Evolutionary conservation across 2,329 filamentous ascomycete genomes (phyloP).

Genomic region (Sclerotinia subarctica): DNA sequence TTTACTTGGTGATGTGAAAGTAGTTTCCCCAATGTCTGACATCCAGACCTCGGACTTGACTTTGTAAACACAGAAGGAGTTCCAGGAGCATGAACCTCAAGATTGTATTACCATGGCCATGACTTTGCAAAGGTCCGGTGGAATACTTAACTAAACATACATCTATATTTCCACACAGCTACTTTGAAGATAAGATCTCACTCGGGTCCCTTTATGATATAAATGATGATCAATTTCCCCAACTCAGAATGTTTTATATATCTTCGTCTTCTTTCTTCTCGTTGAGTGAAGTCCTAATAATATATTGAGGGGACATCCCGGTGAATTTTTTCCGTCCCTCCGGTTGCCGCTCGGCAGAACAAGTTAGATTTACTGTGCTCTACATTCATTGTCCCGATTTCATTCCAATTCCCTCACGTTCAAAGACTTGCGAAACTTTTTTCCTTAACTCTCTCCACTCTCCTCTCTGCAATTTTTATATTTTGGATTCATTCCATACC

Average conservation of each 20-base stretch:
- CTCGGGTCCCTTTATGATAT: conserved; percentile 9
- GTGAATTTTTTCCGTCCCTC: conserved; percentile 16
- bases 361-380: conserved; percentile 3
- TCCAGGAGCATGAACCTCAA: neutral
- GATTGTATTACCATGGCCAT: neutral
- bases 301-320: conserved; percentile 17
- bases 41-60: conserved; percentile 1
- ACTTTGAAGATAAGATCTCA: neutral
- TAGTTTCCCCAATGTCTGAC: neutral
- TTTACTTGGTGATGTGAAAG: neutral
- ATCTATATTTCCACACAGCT: neutral
- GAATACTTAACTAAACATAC: neutral
- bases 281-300: neutral
- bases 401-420: neutral
- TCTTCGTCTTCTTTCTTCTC: neutral
- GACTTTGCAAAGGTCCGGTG: neutral
- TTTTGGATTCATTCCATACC: conserved; percentile 25
- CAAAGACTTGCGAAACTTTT: conserved; percentile 12
- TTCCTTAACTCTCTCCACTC: neutral
- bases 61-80: conserved; percentile 1
- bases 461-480: conserved; percentile 8
- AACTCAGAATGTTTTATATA: neutral
- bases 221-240: neutral
- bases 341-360: conserved; percentile 16
- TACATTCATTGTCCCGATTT: neutral